Evolutionary conservation across 225 moss, liverwort and hornwort genomes (phyloP), one percentile per base, ranked within the genome.

Genomic region (Anthoceros angustus): DNA sequence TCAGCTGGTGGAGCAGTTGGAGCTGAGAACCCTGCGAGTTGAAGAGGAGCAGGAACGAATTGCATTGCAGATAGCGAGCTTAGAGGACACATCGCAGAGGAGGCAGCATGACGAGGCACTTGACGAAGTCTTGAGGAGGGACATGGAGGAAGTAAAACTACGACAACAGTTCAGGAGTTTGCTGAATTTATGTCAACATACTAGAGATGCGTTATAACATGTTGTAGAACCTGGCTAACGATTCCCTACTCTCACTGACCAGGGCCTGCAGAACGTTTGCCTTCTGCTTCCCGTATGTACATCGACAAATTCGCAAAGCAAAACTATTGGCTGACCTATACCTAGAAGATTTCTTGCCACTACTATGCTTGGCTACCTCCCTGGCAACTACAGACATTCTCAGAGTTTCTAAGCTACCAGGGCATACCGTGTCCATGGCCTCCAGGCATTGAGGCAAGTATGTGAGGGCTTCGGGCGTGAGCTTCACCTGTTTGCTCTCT

Each of bases 251-350:
- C 55, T 55, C 55, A 18, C n/a, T 55, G 23, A 90, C 80, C 67
- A 90, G 72, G 55, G 87, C 75, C 74, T 90, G 93, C 67, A 93
- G 60, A 41, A 93, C 79, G 64, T 72, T 73, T 2, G 71, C 62
- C 71, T 80, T 93, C 69, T 89, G 90, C 74, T 87, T 93, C 5
- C 93, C 93, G 61, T 83, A 93, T 12, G 89, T 87, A 64, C 79
- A 90, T 18, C 87, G 84, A 67, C 89, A 93, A 62, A 90, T 75
- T 60, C 76, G 71, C 69, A 87, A 42, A 10, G 86, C 79, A 64
- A 78, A 86, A 42, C 84, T 82, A 62, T 84, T 89, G 0, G 79
- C 70, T 25, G 71, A 66, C 74, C 87, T 93, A 41, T 83, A 87
- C 23, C 84, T 83, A 15, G 69, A 60, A 39, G 86, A 79, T 67